Evolutionary conservation across 1,284 basidiomycete species (phyloP), one percentile per base, ranked within the genome.

Genomic region (Fomitopsis betulina): DNA sequence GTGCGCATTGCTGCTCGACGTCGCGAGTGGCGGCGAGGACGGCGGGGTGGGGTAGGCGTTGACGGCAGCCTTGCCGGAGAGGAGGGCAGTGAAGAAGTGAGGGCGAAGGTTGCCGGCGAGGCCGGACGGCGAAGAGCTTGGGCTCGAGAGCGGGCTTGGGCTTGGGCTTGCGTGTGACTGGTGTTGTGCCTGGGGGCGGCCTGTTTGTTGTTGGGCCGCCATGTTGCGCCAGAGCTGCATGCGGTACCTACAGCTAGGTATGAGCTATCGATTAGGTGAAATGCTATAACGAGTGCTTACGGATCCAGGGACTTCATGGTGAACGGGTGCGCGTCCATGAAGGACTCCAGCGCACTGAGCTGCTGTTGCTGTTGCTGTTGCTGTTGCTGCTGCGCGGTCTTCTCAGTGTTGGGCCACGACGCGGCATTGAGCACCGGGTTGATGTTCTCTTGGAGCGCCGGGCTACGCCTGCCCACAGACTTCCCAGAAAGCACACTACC

Each of bases 201-300:
- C 61, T 19, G 63, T 62, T 53, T 68, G 67, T 56, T 72, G 74
- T 63, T 72, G 70, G 5, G 45, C 45, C 0, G 90, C 90, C 82
- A 94, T 89, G 72, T 87, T 84, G 38, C 85, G 83, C 93, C 92
- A 94, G 1, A 94, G 78, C 65, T 94, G 93, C 88, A 93, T 92
- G 37, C 93, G 83, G 67, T 87, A 83, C 12, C 81, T 84, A 59
- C 49, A 60, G 23, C 47, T 50, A 23, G 53, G 23, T 53, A 50
- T 56, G 25, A 54, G 58, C 59, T 56, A 52, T 57, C 45, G 37
- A 39, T 13, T 43, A 15, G 8, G 59, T 1, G 12, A 12, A 15
- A 25, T 19, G 43, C 25, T 19, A 9, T 60, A 55, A 65, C 58
- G 62, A 61, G 58, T 4, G 80, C 80, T 65, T 82, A 94, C 71